Base-by-base conservation (phyloP, 768 basidiomycete species). In the Russula griseocarnosa region DNA sequence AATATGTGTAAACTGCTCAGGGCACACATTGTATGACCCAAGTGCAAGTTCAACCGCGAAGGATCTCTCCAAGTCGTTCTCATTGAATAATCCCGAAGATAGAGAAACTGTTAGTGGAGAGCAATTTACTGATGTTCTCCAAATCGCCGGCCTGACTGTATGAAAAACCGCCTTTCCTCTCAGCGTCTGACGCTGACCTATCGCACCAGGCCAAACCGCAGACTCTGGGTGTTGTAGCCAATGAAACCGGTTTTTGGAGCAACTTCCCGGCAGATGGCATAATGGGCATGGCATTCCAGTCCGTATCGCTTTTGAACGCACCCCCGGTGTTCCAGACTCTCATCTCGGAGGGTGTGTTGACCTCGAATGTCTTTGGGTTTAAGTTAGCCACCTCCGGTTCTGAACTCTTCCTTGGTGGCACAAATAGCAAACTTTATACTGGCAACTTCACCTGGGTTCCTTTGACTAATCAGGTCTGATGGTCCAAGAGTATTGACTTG, bases 61-160 rank as follows among this genome's bases (percentile, higher is more conserved):
- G 4, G 65, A 72, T 61, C 57, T 70, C 34, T 58, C 50, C 14
- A 66, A 70, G 40, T 47, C 67, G 0, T 78, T 81, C 66, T 40
- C 63, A 8, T 67, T 80, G 13, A n/a, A n/a, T n/a, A 1, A 36
- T 1, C 83, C 80, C 65, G 72, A 71, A 24, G 79, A 74, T 54
- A 79, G 81, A 1, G 76, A 76, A 0, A 60, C 63, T 1, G 76
- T 78, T 32, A 61, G 59, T 0, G 83, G 82, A 40, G 65, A 70
- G n/a, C 72, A 76, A 49, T 82, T 77, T 68, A 73, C 63, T 22
- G 82, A 83, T 69, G 73, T 71, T 18, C 77, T 83, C 40, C 66
- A 68, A 55, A 67, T 83, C 32, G 78, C 70, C 3, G 77, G 77
- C n/a, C 53, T 71, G 18, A 70, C 44, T 44, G 42, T 34, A 40